A percentile compares a stretch with the other conserved stretches of the same genome.
These are phyloP conservation scores for Vanrija humicola DNA, from an alignment of 1,284 basidiomycete genomes.

Conservation along the genomic window DNA sequence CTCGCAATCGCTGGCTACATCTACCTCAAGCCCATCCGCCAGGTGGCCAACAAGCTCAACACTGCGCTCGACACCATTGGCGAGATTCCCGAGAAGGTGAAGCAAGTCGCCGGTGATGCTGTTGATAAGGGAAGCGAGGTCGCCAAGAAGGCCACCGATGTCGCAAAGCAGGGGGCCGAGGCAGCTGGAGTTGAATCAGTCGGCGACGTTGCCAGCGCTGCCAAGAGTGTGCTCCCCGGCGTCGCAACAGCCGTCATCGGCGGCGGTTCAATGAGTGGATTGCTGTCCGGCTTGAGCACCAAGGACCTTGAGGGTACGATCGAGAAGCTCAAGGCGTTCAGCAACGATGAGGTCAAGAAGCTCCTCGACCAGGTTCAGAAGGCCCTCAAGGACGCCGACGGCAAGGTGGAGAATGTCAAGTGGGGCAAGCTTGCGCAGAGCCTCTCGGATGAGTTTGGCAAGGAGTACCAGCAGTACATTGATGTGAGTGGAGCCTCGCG, in stretches of 20 bases:
- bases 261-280: neutral
- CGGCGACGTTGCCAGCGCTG: constrained; percentile 18
- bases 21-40: constrained; percentile 45
- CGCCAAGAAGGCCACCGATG: constrained; percentile 11
- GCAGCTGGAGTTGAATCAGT: neutral
- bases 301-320: too few species aligned
- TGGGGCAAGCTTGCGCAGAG: constrained; percentile 39
- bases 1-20: constrained; percentile 33
- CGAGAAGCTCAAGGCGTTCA: too few species aligned
- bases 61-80: constrained; percentile 25
- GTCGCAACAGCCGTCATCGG: constrained; percentile 19
- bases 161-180: constrained; percentile 6
- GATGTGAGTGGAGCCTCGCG: constrained; percentile 24
- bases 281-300: too few species aligned
- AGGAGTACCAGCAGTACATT: constrained; percentile 33
- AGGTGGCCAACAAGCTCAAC: constrained; percentile 31
- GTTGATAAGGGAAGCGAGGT: neutral
- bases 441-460: constrained; percentile 32
- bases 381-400: constrained; percentile 5
- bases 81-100: neutral
- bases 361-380: constrained; percentile 8
- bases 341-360: too few species aligned
- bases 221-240: constrained; percentile 34
- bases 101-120: neutral
- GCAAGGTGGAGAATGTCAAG: constrained; percentile 29